A percentile compares a stretch with the other conserved stretches of the same genome.
Evolutionary conservation across 2,329 filamentous ascomycete species (phyloP).

Genomic region (Fusarium secorum): DNA sequence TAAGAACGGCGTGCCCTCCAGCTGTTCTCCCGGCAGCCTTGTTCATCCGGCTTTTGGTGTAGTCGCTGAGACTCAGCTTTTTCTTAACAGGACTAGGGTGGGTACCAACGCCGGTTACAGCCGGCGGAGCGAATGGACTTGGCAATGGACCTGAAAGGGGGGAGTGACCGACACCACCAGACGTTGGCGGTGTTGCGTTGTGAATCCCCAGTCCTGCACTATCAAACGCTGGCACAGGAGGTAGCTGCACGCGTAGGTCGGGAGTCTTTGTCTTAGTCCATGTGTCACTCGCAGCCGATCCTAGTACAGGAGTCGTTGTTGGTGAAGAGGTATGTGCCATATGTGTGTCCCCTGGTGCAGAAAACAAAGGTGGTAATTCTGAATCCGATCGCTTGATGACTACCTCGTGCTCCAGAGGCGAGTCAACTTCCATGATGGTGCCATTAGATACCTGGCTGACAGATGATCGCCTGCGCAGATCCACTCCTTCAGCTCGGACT

Average conservation of each 20-base stretch:
- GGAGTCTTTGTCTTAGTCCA: constrained; percentile 51
- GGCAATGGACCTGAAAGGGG: constrained; percentile 56
- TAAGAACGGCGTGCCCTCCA: constrained; percentile 42
- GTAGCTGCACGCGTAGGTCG: constrained; percentile 64
- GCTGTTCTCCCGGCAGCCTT: constrained; percentile 56
- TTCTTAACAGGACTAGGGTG: constrained; percentile 70
- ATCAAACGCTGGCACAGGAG: constrained; percentile 62
- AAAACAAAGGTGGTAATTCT: constrained; percentile 38
- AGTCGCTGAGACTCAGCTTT: constrained; percentile 72
- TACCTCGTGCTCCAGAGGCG: constrained; percentile 46
- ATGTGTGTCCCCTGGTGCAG: constrained; percentile 36
- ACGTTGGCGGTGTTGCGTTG: constrained; percentile 56
- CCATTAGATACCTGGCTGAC: constrained; percentile 40
- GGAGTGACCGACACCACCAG: constrained; percentile 57
- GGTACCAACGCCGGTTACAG: constrained; percentile 54
- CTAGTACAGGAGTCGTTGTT: constrained; percentile 31
- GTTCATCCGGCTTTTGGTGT: constrained; percentile 66
- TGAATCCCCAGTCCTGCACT: constrained; percentile 47
- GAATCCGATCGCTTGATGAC: constrained; percentile 25
- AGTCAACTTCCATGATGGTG: constrained; percentile 53
- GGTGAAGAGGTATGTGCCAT: constrained; percentile 47
- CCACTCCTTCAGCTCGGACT: constrained; percentile 51
- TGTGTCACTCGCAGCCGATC: constrained; percentile 22
- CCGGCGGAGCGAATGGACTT: constrained; percentile 53
- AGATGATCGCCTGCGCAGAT: constrained; percentile 43